Evolutionary conservation across 148 eudicot species (phyloP).

Genomic region (Pouteria glomerata): DNA sequence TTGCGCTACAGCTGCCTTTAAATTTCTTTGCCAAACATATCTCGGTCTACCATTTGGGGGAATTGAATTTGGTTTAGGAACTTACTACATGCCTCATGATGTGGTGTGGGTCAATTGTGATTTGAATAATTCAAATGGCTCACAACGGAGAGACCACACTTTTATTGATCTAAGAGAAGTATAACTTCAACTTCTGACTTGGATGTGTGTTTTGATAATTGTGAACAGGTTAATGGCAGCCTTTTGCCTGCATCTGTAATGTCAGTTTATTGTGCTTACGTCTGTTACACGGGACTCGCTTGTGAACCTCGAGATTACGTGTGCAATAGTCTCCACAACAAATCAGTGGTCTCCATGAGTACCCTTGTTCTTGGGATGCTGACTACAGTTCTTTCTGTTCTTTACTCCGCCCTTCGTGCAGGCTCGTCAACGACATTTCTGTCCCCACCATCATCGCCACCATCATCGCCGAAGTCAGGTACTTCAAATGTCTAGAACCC

Average conservation of each 20-base stretch:
- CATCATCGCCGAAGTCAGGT: slow-evolving; percentile 97
- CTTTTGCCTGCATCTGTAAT: slow-evolving; percentile 94
- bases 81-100: not conserved
- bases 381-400: slow-evolving; percentile 86
- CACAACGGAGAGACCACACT: not conserved
- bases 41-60: too few relatives aligned
- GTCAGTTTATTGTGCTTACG: slow-evolving; percentile 90
- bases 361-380: slow-evolving; percentile 94
- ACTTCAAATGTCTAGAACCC: slow-evolving; percentile 6
- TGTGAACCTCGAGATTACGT: slow-evolving; percentile 81
- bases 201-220: not conserved
- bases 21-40: too few relatives aligned
- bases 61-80: too few relatives aligned
- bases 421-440: slow-evolving; percentile 92
- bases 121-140: not conserved
- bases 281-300: slow-evolving; percentile 87
- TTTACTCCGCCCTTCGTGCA: slow-evolving; percentile 98
- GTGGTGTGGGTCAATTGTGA: not conserved
- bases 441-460: slow-evolving; percentile 98
- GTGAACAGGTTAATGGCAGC: slow-evolving; percentile 92
- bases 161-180: not conserved
- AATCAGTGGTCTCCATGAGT: slow-evolving; percentile 62
- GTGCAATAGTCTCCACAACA: slow-evolving; percentile 80
- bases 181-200: not conserved
- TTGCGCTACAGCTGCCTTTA: too few relatives aligned